Conservation (phyloP, 208 protist species). For the Angomonas deanei region DNA sequence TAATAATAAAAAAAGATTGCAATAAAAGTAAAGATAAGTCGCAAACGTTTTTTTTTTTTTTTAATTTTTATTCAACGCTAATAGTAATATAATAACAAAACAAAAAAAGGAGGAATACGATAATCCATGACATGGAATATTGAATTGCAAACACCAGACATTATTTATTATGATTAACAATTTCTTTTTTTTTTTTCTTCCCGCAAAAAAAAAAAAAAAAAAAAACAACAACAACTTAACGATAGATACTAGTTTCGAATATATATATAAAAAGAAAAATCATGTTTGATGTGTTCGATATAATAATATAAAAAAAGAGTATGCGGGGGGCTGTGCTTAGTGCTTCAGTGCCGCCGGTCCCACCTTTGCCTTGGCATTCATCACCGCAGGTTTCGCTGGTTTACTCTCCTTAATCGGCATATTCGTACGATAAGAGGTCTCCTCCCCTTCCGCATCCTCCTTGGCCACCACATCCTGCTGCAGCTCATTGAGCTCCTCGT, state of each 20-base stretch:
- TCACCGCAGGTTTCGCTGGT: conserved; percentile 46
- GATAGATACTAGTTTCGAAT: not conserved
- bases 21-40: conserved; percentile 17
- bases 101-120: conserved; percentile 1
- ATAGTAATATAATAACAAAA: not conserved
- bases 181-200: not conserved
- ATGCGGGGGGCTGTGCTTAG: conserved; percentile 7
- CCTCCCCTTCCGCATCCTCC: conserved; percentile 69
- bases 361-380: conserved; percentile 71
- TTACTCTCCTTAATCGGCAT: conserved; percentile 30
- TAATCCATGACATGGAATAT: not conserved
- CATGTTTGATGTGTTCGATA: not conserved
- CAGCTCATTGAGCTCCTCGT: conserved; percentile 49
- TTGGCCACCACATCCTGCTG: conserved; percentile 58
- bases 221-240: conserved; percentile 10
- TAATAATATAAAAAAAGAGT: conserved; percentile 14
- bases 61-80: conserved; percentile 3
- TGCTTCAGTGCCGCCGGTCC: conserved; percentile 56
- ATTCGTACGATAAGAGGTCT: conserved; percentile 43
- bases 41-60: conserved; percentile 5
- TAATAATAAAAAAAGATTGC: not conserved
- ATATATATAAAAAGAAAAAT: conserved; percentile 7
- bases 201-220: conserved; percentile 8
- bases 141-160: not conserved
- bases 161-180: not conserved